Evolutionary conservation across 176 grass and related monocot genomes (phyloP).

Genomic region (Triticum turgidum): DNA sequence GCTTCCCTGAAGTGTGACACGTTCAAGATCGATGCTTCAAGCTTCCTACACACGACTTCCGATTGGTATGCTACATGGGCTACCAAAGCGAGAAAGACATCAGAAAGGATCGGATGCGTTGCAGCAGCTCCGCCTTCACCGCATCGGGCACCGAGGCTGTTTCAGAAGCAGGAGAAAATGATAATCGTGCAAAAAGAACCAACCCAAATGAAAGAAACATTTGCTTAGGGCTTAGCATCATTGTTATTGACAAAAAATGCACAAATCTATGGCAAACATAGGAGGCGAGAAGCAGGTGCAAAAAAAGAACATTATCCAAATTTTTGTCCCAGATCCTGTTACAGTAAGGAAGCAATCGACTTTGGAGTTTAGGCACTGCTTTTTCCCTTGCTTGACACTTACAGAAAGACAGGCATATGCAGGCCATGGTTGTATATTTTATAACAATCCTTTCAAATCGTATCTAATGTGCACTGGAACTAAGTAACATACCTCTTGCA

Average conservation of each 20-base stretch:
- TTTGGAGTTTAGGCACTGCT: not conserved
- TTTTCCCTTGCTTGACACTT: not conserved
- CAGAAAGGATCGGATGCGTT: slow-evolving; percentile 81
- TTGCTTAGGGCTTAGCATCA: not conserved
- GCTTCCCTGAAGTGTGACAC: not conserved
- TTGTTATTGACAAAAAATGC: not conserved
- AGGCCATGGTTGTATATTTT: not conserved
- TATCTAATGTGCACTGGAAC: not conserved
- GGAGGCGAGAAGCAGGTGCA: not conserved
- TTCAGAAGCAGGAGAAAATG: slow-evolving; percentile 29
- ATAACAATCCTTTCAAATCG: not conserved
- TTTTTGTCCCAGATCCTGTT: not conserved
- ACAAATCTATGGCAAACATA: not conserved
- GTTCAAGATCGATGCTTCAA: not conserved
- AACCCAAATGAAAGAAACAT: not conserved
- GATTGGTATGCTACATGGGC: not conserved
- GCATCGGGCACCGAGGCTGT: slow-evolving; percentile 89
- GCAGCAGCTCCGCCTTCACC: slow-evolving; percentile 94
- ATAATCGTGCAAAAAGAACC: not conserved
- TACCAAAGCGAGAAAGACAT: slow-evolving; percentile 73
- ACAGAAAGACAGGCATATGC: not conserved
- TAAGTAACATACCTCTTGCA: not conserved
- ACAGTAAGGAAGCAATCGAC: not conserved
- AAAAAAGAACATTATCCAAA: not conserved
- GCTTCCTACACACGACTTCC: not conserved